Conservation (phyloP, 1,284 basidiomycete species). For the Cryptococcus floricola region DNA sequence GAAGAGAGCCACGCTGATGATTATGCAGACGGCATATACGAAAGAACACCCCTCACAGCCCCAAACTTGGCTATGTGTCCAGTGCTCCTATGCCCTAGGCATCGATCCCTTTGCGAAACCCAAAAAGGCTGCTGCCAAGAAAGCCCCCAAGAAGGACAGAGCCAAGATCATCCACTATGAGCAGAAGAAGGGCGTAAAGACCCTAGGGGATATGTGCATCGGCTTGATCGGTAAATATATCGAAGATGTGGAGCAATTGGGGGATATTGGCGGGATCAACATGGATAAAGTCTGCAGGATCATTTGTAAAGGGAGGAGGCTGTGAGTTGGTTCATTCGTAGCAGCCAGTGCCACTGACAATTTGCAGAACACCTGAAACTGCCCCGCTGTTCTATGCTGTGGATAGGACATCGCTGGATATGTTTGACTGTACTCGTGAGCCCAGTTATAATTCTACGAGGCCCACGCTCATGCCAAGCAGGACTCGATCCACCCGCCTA, state of each 20-base stretch:
- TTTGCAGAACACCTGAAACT: constrained; percentile 64
- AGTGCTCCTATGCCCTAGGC: constrained; percentile 69
- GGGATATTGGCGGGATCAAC: constrained; percentile 76
- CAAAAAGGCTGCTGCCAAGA: constrained; percentile 61
- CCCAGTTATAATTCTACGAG: constrained; percentile 8
- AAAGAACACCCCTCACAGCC: constrained; percentile 59
- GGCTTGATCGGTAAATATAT: constrained; percentile 82
- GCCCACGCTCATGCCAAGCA: constrained; percentile 34
- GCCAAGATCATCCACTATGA: constrained; percentile 62
- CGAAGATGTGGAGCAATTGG: constrained; percentile 82
- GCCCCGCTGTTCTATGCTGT: constrained; percentile 77
- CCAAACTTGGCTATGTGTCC: constrained; percentile 70
- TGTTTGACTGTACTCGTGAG: constrained; percentile 91
- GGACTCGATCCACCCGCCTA: constrained; percentile 67
- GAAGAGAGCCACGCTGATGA: neutral
- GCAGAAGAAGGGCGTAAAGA: constrained; percentile 61
- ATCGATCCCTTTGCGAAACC: constrained; percentile 64
- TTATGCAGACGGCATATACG: constrained; percentile 72
- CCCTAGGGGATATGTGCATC: constrained; percentile 73
- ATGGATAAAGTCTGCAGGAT: constrained; percentile 78
- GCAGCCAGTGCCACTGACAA: neutral
- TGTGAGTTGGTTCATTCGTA: constrained; percentile 57
- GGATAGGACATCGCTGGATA: constrained; percentile 62
- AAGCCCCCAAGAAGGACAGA: constrained; percentile 49
- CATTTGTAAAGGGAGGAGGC: constrained; percentile 75